phyloP scores from a whole-genome alignment of 2,329 filamentous ascomycete species.

The Diaporthe velutina region DNA sequence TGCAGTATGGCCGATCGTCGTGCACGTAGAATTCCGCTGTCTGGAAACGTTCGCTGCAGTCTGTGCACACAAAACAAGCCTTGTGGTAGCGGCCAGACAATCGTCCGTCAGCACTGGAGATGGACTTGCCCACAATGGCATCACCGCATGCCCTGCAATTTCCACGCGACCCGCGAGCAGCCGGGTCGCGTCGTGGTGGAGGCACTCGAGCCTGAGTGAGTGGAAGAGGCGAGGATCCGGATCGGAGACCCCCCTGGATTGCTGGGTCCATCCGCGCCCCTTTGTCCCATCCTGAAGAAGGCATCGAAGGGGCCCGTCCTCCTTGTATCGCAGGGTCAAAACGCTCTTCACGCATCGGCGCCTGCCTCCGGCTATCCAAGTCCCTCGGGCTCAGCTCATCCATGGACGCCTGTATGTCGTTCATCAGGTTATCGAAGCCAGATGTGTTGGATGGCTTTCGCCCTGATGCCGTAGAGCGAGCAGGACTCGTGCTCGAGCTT shows the following conservation, averaged over 20 bases:
- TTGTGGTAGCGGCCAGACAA: conserved; percentile 96
- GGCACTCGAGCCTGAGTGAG: conserved; percentile 32
- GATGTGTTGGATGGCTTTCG: conserved; percentile 58
- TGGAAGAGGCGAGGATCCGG: conserved; percentile 26
- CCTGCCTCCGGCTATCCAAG: conserved; percentile 39
- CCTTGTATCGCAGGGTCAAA: conserved; percentile 49
- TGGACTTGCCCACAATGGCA: conserved; percentile 87
- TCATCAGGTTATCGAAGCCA: conserved; percentile 66
- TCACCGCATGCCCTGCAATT: conserved; percentile 86
- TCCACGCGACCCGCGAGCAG: conserved; percentile 66
- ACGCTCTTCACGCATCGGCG: conserved; percentile 42
- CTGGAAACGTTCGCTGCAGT: conserved; percentile 83
- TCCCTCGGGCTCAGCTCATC: conserved; percentile 52
- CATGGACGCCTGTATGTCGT: conserved; percentile 68
- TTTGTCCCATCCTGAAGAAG: conserved; percentile 28
- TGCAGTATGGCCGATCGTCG: conserved; percentile 88
- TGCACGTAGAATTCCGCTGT: conserved; percentile 95
- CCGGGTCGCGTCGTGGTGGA: conserved; percentile 55
- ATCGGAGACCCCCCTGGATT: conserved; percentile 37
- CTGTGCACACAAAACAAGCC: conserved; percentile 91
- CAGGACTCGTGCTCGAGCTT: conserved; percentile 72
- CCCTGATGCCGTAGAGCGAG: conserved; percentile 54
- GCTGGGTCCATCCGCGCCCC: conserved; percentile 49
- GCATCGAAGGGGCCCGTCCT: conserved; percentile 36
- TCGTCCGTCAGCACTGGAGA: conserved; percentile 92